Conservation (phyloP, 371 early-diverging fungal species). For the Massospora cicadina region DNA sequence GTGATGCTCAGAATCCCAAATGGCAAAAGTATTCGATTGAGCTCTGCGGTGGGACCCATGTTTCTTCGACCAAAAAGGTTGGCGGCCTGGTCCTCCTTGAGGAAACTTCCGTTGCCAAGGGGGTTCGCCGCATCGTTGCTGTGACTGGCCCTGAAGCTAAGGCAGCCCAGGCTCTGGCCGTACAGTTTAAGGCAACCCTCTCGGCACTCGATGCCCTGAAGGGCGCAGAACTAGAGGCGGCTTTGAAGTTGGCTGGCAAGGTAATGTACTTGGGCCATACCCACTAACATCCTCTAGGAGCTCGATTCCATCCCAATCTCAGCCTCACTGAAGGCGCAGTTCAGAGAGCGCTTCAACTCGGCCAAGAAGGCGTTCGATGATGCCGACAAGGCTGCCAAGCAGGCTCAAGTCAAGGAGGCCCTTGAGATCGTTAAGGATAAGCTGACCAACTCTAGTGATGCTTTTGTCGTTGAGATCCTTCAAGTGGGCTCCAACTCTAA, state of each 20-base stretch:
- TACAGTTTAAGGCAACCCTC: slow-evolving; percentile 40
- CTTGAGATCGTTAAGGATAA: slow-evolving; percentile 55
- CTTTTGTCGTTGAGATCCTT: slow-evolving; percentile 35
- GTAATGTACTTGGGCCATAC: slow-evolving; percentile 5
- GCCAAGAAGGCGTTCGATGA: slow-evolving; percentile 73
- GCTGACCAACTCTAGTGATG: slow-evolving; percentile 46
- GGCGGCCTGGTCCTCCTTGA: slow-evolving; percentile 75
- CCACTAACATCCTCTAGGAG: slow-evolving; percentile 19
- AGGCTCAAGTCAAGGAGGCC: slow-evolving; percentile 55
- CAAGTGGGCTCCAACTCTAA: slow-evolving; percentile 47
- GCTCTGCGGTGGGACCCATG: slow-evolving; percentile 99
- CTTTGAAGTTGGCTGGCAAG: slow-evolving; percentile 57
- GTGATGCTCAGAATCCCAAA: slow-evolving; percentile 56
- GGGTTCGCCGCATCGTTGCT: slow-evolving; percentile 92
- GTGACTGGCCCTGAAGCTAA: slow-evolving; percentile 88
- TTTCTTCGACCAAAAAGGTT: slow-evolving; percentile 81
- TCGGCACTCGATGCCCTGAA: slow-evolving; percentile 30
- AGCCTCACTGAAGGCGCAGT: slow-evolving; percentile 51
- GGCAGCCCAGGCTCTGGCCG: slow-evolving; percentile 43
- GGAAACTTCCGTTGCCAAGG: slow-evolving; percentile 92
- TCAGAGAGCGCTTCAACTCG: slow-evolving; percentile 44
- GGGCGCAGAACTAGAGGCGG: slow-evolving; percentile 50
- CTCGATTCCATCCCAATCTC: slow-evolving; percentile 67
- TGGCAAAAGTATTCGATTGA: slow-evolving; percentile 80
- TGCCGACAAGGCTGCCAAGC: slow-evolving; percentile 75